phyloP scores from a whole-genome alignment of 176 grass and related monocot species.

The Elymus sibiricus region DNA sequence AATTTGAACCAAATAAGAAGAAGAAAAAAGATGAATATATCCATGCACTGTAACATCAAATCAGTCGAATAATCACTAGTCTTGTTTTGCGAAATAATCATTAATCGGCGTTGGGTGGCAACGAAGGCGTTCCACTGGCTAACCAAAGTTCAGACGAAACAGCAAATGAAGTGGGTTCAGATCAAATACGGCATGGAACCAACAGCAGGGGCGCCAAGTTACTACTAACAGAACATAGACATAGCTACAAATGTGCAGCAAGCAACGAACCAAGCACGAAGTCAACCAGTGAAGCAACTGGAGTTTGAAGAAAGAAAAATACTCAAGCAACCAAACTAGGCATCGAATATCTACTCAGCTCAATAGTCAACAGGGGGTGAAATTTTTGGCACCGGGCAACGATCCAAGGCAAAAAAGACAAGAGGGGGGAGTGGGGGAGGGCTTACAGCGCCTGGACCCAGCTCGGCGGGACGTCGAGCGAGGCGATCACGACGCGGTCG shows the following conservation, averaged over 20 bases:
- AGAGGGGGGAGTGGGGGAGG: too few relatives aligned
- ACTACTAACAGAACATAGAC: background rate
- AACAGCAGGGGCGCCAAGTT: background rate
- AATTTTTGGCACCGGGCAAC: background rate
- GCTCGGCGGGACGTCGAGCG: constrained; percentile 61
- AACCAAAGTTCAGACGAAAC: background rate
- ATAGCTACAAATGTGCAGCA: background rate
- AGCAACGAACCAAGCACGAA: background rate
- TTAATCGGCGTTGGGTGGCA: background rate
- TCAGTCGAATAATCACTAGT: background rate
- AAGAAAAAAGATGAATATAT: background rate
- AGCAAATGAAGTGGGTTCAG: background rate
- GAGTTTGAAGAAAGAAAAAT: background rate
- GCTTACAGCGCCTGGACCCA: constrained; percentile 77
- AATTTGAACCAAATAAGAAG: background rate
- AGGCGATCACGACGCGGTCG: constrained; percentile 81
- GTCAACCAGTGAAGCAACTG: background rate
- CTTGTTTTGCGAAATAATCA: background rate
- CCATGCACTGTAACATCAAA: background rate
- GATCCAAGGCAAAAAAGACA: background rate
- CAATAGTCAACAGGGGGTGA: background rate
- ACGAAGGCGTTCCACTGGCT: background rate
- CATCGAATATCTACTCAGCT: background rate
- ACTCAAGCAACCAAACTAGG: too few relatives aligned
- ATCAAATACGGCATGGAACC: background rate